Evolutionary conservation across 208 protist species (phyloP).

Genomic region (Crithidia sp.): DNA sequence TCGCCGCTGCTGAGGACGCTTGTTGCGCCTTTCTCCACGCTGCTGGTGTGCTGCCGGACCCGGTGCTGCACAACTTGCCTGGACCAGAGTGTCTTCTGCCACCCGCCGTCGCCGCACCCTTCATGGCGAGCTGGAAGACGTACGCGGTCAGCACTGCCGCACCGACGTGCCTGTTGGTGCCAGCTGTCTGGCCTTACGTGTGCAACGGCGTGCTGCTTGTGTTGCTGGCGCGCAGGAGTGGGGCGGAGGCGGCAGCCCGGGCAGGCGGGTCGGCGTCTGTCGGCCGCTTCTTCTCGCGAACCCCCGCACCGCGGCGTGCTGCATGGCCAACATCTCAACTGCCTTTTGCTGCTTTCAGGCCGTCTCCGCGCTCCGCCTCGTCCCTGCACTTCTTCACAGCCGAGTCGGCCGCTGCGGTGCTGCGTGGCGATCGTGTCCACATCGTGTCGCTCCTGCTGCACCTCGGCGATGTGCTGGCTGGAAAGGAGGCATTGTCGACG

Average conservation of each 20-base stretch:
- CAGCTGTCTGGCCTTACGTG: constrained; percentile 81
- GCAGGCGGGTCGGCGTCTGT: neutral
- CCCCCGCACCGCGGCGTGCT: constrained; percentile 55
- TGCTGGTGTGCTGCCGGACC: constrained; percentile 59
- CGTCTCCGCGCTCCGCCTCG: neutral
- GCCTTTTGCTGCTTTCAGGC: constrained; percentile 43
- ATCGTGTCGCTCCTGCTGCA: constrained; percentile 52
- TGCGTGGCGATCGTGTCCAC: constrained; percentile 50
- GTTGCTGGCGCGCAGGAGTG: constrained; percentile 42
- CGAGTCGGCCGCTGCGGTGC: constrained; percentile 36
- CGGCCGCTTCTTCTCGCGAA: constrained; percentile 44
- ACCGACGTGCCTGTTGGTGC: constrained; percentile 59
- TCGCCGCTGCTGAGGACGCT: constrained; percentile 47
- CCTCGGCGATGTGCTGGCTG: constrained; percentile 21
- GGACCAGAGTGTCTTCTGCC: constrained; percentile 65
- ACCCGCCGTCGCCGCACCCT: constrained; percentile 49
- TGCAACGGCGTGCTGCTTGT: constrained; percentile 74
- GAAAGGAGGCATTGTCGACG: neutral
- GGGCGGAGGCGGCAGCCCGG: constrained; percentile 4
- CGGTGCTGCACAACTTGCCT: constrained; percentile 52
- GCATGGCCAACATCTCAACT: constrained; percentile 54
- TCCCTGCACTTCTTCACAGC: constrained; percentile 17
- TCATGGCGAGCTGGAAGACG: constrained; percentile 42
- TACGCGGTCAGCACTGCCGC: constrained; percentile 21
- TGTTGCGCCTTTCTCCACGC: constrained; percentile 58